Percentiles rank a stretch among this genome's conserved stretches.
These are phyloP conservation scores for Barnettozyma pratensis DNA, from an alignment of 805 yeast species.

Conservation along the genomic window DNA sequence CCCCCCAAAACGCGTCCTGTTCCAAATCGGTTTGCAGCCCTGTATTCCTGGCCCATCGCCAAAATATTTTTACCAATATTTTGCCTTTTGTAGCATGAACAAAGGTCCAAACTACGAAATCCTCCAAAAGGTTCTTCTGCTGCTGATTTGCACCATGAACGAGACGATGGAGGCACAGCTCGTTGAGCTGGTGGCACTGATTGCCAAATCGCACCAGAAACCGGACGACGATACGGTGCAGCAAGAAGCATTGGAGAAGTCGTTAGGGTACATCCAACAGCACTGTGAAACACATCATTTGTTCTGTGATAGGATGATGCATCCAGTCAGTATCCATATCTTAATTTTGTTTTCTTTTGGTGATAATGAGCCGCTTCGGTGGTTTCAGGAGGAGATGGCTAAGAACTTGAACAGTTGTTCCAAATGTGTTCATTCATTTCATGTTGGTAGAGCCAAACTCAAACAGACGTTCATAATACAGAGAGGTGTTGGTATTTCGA, in stretches of 20 bases:
- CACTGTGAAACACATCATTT: slow-evolving; percentile 36
- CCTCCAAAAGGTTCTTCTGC: no score
- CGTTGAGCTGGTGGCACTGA: neutral
- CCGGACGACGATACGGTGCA: slow-evolving; percentile 31
- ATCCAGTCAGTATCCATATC: slow-evolving; percentile 46
- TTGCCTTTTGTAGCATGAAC: no score
- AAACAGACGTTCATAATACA: slow-evolving; percentile 46
- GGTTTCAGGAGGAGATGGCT: slow-evolving; percentile 37
- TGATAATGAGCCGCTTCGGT: slow-evolving; percentile 38
- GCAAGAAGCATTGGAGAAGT: slow-evolving; percentile 34
- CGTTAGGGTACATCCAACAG: slow-evolving; percentile 31
- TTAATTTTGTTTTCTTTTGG: slow-evolving; percentile 59
- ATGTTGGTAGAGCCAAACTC: slow-evolving; percentile 46
- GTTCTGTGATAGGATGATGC: slow-evolving; percentile 49
- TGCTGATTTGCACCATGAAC: no score
- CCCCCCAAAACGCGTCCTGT: no score
- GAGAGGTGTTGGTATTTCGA: slow-evolving; percentile 34
- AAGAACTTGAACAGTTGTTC: slow-evolving; percentile 43
- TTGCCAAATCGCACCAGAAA: slow-evolving; percentile 25
- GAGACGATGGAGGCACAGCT: neutral
- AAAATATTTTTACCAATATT: no score
- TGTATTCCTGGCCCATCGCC: no score
- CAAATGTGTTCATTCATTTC: slow-evolving; percentile 49
- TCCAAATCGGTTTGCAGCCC: no score
- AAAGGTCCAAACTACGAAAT: no score